phyloP scores from a whole-genome alignment of 2,329 filamentous ascomycete species.

The Penicillium verrucosum region DNA sequence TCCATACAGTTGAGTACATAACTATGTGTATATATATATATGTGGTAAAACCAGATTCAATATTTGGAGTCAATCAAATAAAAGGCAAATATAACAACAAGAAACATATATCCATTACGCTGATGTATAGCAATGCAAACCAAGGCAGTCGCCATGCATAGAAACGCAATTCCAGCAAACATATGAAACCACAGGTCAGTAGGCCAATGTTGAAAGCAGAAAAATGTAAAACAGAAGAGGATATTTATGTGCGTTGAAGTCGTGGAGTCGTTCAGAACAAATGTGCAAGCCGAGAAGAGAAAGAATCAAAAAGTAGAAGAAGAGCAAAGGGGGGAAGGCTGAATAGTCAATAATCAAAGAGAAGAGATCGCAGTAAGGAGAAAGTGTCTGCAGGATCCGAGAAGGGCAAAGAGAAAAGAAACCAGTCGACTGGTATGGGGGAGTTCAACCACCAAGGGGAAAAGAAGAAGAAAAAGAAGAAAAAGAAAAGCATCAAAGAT shows the following conservation, averaged over 20 bases:
- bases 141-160: conserved; percentile 7
- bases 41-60: no score
- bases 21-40: no score
- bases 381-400: background rate
- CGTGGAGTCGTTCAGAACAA: background rate
- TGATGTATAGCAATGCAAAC: background rate
- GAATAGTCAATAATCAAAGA: background rate
- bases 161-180: background rate
- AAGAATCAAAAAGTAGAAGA: background rate
- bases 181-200: background rate
- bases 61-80: background rate
- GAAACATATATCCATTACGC: conserved; percentile 11
- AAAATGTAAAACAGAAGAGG: conserved; percentile 2
- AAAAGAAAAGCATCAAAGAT: background rate
- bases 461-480: background rate
- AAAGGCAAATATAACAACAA: background rate
- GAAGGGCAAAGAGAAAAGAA: background rate
- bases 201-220: background rate
- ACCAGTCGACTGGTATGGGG: background rate
- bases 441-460: background rate
- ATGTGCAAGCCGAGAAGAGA: background rate
- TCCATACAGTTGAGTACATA: background rate
- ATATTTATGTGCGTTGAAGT: conserved; percentile 6
- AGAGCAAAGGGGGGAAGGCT: background rate
- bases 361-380: background rate